Base-by-base conservation (phyloP, 1,284 basidiomycete species). In the Cutaneotrichosporon cavernicola region DNA sequence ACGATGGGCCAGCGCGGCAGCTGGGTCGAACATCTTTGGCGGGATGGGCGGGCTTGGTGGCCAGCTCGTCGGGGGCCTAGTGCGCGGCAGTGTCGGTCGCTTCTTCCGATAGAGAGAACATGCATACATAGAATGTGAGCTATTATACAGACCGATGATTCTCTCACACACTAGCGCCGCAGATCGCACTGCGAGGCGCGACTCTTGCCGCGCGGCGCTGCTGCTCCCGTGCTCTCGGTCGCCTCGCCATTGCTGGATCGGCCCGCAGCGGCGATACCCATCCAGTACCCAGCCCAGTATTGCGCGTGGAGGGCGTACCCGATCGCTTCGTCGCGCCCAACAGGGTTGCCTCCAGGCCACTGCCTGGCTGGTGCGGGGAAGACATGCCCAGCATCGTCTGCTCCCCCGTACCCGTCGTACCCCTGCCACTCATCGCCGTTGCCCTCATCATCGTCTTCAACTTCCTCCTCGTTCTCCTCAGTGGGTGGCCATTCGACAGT, bases 31-130 rank as follows among this genome's bases (percentile, higher is more conserved):
- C 86, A 81, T 80, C 69, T 75, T 86, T 70, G 68, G 77, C 36
- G 75, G 74, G 9, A 70, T 77, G n/a, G 61, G 61, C 16, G 88
- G 90, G 0, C 79, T 94, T 56, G 90, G 91, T 3, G 89, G 90
- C 10, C 89, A 90, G 73, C 80, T 96, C 40, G 77, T 94, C 36
- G 87, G 88, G 3, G 87, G 90, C 10, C 87, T 89, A 5, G 86
- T 95, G 49, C 90, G 89, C 81, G 90, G 87, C 75, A 86, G 89
- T 56, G 85, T 94, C n/a, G 88, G 90, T 16, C 85, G 86, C 65
- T 83, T 92, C 46, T 90, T 92, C 68, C 82, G 84, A 38, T 80
- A 50, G 56, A 4, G 56, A 4, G 16, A 16, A 21, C 22, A 64
- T 64, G 63, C 63, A 64, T 64, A 60, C 58, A 64, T 57, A 60